Percentiles rank a stretch among this genome's conserved stretches.
These are phyloP conservation scores for Paratinospora sagittata DNA, from an alignment of 164 flowering plant genomes.

Conservation along the genomic window DNA sequence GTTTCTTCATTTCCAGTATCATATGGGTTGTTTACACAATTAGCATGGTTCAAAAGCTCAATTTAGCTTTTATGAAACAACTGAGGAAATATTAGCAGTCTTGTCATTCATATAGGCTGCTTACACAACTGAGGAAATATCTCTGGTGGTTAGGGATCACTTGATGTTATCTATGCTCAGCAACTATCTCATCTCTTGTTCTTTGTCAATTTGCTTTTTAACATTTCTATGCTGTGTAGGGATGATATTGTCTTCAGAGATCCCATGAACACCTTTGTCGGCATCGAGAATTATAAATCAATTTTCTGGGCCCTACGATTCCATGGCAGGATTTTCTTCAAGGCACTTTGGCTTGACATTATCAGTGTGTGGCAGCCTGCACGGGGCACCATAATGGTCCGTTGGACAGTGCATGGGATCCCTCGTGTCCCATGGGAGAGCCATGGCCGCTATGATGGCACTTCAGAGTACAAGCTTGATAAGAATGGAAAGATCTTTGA, in stretches of 20 bases:
- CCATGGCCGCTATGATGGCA: constrained; percentile 73
- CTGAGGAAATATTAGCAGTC: not conserved
- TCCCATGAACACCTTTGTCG: constrained; percentile 68
- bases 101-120: not conserved
- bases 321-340: constrained; percentile 68
- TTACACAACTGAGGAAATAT: not conserved
- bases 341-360: constrained; percentile 62
- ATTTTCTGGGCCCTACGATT: constrained; percentile 75
- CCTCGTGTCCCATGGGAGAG: constrained; percentile 84
- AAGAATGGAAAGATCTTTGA: constrained; percentile 76
- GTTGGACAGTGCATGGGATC: constrained; percentile 77
- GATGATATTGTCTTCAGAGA: constrained; percentile 82
- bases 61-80: not conserved
- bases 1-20: too few relatives aligned
- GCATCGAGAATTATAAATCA: constrained; percentile 76
- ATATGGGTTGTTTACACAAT: too few relatives aligned
- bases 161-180: not conserved
- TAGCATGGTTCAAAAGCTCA: not conserved
- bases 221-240: constrained; percentile 32
- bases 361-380: constrained; percentile 73
- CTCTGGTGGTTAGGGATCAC: not conserved
- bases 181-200: not conserved
- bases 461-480: constrained; percentile 79
- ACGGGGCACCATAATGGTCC: constrained; percentile 60
- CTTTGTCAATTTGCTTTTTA: not conserved